Base-by-base conservation (phyloP, 73 alveolate species). In the Breviolum minutum region DNA sequence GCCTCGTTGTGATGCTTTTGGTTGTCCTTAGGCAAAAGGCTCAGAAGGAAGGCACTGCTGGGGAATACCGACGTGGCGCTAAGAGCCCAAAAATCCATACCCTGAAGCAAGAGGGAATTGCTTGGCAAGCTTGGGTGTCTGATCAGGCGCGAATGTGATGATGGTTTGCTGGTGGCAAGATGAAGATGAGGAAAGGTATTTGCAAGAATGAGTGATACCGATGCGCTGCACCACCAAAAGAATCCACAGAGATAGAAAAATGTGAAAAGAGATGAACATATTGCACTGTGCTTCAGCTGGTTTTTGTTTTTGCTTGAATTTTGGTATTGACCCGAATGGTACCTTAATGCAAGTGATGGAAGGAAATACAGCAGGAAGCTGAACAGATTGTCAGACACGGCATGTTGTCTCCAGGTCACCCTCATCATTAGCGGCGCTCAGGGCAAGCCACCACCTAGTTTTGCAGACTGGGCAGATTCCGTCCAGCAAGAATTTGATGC, bases 401-500 rank as follows among this genome's bases (percentile, higher is more conserved):
- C 54, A 40, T 40, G 54, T 40, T 40, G 54, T 40, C 62, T 12
- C 5, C 71, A 81, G 90, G 90, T 81, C 90, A 81, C 90, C 20
- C 90, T 81, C 71, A 81, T 81, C 71, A 81, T 89, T 73, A 89
- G 96, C 64, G 96, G 96, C 71, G 97, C 88, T 1, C 61, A 40
- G 63, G 87, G 97, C 32, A 32, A 30, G 32, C 88, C 97, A 26
- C 88, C 97, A 6, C 26, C 63, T 27, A 91, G 97, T 79, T 91
- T 91, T 24, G 64, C 87, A 22, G 88, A 91, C 76, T 82, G 71
- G 79, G 97, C 97, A 26, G 97, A 91, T 19, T 7, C 73, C 17
- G 97, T 91, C 64, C 97, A 91, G 97, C 88, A 70, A 63, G 97
- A 71, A 63, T 91, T 91, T 66, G 97, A 91, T 22, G 76, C 74